Base-by-base conservation (phyloP, 176 grass and related monocot species). In the Rhynchospora breviuscula region DNA sequence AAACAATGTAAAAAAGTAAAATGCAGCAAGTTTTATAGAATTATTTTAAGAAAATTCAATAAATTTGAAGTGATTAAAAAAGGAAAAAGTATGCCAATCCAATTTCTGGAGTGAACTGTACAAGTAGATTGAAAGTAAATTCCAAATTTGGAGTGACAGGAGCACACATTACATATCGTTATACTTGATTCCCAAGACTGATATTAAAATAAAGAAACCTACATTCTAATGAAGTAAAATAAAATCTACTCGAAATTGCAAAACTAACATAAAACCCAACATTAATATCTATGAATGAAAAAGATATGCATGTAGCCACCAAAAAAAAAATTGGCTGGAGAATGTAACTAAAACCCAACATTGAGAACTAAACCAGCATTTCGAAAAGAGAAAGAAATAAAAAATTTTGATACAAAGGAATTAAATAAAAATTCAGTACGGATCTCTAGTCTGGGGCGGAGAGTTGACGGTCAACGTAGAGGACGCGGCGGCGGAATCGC, bases 391-490 rank as follows among this genome's bases (percentile, higher is more conserved):
- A 57, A 33, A 33, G 49, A n/a, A 45, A 78, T 2, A 63, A 43
- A 62, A 60, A 80, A 18, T 45, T 17, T 3, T 22, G 1, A 52
- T 0, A 76, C 18, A 76, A 23, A 35, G 23, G 10, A 43, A 45
- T 6, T 8, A 52, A 63, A 52, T 15, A 45, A 68, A 65, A 23
- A 31, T 0, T 56, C n/a, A 48, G n/a, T 82, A 82, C 80, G 80
- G 13, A 52, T 82, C 80, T 82, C 80, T 82, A 10, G 59, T 82
- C 63, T 47, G 35, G 29, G 80, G 25, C 65, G 54, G 79, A 48
- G 79, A 63, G 25, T 44, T n/a, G n/a, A 66, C 62, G 8, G n/a
- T 12, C 44, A 81, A 8, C 8, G 40, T 4, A 81, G 60, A 18
- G 43, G 62, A 44, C 3, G 59, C 62, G 3, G 18, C 60, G 12